Conservation (phyloP, 2,329 filamentous ascomycete genomes). For the Mariannaea sp. region DNA sequence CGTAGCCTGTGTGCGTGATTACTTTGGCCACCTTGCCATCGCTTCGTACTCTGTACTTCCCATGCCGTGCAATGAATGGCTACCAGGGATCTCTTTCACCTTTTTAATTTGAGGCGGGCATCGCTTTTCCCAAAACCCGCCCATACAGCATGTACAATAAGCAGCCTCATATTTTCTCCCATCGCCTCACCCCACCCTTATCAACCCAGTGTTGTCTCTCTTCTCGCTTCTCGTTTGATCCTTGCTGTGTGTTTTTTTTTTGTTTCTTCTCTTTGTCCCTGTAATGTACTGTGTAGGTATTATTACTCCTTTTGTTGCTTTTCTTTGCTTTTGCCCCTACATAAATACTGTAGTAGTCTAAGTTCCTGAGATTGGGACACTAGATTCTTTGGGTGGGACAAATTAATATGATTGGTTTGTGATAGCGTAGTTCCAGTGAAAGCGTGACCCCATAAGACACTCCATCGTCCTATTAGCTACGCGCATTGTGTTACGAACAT, state of each 20-base stretch:
- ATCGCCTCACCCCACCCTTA: neutral
- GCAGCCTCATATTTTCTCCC: constrained; percentile 10
- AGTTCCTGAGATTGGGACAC: constrained; percentile 36
- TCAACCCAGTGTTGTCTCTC: neutral
- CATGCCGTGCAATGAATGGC: too few relatives aligned
- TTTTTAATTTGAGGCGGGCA: neutral
- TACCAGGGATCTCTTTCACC: neutral
- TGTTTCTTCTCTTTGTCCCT: constrained; percentile 10
- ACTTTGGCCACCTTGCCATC: too few relatives aligned
- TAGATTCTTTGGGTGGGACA: constrained; percentile 29
- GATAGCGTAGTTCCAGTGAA: constrained; percentile 1
- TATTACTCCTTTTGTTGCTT: constrained; percentile 13
- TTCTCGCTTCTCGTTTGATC: constrained; percentile 3
- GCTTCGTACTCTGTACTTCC: too few relatives aligned
- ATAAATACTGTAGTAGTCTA: too few relatives aligned
- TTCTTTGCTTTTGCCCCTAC: constrained; percentile 22
- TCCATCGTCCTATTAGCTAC: neutral
- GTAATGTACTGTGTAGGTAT: constrained; percentile 19
- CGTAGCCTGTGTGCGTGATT: too few relatives aligned
- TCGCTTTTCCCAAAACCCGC: neutral
- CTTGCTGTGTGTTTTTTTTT: constrained; percentile 1
- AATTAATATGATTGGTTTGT: constrained; percentile 30
- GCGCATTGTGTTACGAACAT: neutral
- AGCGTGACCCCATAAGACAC: neutral
- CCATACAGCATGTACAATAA: constrained; percentile 13